Base-by-base conservation (phyloP, 352 stramenopile genomes). In the Phytophthora pisi region DNA sequence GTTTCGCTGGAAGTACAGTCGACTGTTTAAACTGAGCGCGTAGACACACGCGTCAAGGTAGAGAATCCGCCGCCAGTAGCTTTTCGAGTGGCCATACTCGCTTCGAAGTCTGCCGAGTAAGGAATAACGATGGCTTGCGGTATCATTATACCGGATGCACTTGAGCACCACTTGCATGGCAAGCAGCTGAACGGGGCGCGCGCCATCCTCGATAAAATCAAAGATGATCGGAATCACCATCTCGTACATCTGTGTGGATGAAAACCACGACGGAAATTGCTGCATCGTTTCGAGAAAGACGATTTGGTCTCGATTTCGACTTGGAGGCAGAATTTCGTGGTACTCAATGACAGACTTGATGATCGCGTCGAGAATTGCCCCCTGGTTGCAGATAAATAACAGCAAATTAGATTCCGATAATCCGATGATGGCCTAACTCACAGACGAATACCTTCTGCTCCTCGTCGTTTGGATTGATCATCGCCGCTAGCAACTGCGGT, bases 171-270 rank as follows among this genome's bases (percentile, higher is more conserved):
- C 75, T 43, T 88, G 81, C 45, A 89, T 81, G 1, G 84, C 84
- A 13, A 88, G 66, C 4, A 92, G 50, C 64, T 95, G 85, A 9
- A 95, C 87, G 4, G 87, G 87, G 24, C 84, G 82, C 10, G 83
- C 85, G 1, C 87, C 83, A 57, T 92, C 82, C 68, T 93, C 86
- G 46, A 93, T 84, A 4, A 92, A 70, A 38, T 91, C 87, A 56
- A 93, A 93, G 23, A 95, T 56, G 18, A 95, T 87, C 4, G 87
- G 87, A 24, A 89, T 84, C 38, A 92, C 71, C 68, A 84, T 85
- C 43, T 92, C 84, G 61, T 89, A 86, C 67, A 91, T 84, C 49
- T 92, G 84, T 10, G 74, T 56, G 6, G 80, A 79, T 11, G 84
- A 81, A 24, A 77, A 80, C 77, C 82, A 91, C 5, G 76, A 62